Evolutionary conservation across 345 rosid genomes (phyloP), one percentile per base, ranked within the genome.

Genomic region (Sapria himalayana): DNA sequence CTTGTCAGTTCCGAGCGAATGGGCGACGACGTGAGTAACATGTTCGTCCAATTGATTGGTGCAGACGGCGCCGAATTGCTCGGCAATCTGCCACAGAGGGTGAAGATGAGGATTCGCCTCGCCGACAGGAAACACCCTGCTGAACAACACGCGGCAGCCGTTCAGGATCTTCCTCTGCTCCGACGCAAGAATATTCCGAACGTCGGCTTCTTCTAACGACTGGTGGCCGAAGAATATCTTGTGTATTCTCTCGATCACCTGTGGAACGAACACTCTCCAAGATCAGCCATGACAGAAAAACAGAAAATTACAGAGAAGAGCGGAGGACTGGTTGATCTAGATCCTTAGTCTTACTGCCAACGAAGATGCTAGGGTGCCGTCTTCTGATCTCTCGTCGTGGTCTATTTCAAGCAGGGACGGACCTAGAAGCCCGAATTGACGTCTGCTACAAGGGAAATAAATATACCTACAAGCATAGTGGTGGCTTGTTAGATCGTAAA

Each of bases 401-500:
- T 82, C 95, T 49, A 89, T 75, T 64, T 89, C 98, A 46, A 89
- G 94, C 60, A 89, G 98, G 25, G 98, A 89, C 58, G 92, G 93
- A 50, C 98, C 98, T 18, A 49, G 64, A 57, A 89, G 91, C 60
- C 95, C 99, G 51, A 89, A 89, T 55, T 89, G 99, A 33, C 92
- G 81, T 59, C 99, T 77, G 62, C 99, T 89, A 47, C 84, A 76
- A 29, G 95, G 95, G 42, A 89, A 89, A 71, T 82, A 89, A 5
- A 73, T 85, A 54, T 89, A 89, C 68, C 99, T 89, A 72, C 69
- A 57, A 37, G n/a, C n/a, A n/a, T n/a, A n/a, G n/a, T n/a, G n/a
- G n/a, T n/a, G n/a, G n/a, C n/a, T n/a, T n/a, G n/a, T n/a, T n/a
- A n/a, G n/a, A n/a, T n/a, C n/a, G n/a, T n/a, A n/a, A n/a, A n/a